Evolutionary conservation across 1,284 basidiomycete species (phyloP), one percentile per base, ranked within the genome.

Genomic region (Apiotrichum gracile): DNA sequence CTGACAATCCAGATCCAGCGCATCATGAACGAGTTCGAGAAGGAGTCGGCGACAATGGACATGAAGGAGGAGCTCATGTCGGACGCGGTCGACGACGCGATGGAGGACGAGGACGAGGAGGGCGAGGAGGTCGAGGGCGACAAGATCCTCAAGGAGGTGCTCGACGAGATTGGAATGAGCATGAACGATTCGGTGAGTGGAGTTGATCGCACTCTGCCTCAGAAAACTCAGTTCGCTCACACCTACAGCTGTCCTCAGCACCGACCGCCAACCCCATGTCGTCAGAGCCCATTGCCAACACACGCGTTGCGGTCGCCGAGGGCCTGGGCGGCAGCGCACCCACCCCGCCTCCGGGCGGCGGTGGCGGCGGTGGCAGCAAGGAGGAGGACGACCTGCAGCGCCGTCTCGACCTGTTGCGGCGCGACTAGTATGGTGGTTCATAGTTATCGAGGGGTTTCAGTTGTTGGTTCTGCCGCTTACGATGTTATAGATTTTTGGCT

Each of bases 51-150:
- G 12, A 89, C 87, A 72, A 99, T 99, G 96, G 94, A 98, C 75
- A 98, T 99, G 96, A 98, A 97, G 77, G 96, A 97, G 76, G 94
- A 97, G 74, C 96, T 98, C 88, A 98, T 98, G 94, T 90, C 87
- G 35, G 96, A 98, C 58, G 88, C 93, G 1, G 88, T 98, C 10
- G 96, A 98, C 76, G 94, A 97, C 68, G 93, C 92, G 35, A 97
- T 98, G 91, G 92, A 96, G 66, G 88, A 90, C 47, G 90, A 91
- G 22, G 79, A 78, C 35, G 91, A 92, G 61, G 93, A 96, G 51
- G 80, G 79, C 8, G 80, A 82, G 74, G 93, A 97, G 65, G 89
- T 90, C 63, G 94, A 97, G 67, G 86, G 92, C 25, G 92, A 98
- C 73, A 89, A 89, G 79, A 96, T 99, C 58, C 76, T 99, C 61